Percentiles rank a stretch among this genome's conserved stretches.
These are phyloP conservation scores for Spraguea lophii DNA, from an alignment of 371 early-diverging fungal genomes.

Conservation along the genomic window DNA sequence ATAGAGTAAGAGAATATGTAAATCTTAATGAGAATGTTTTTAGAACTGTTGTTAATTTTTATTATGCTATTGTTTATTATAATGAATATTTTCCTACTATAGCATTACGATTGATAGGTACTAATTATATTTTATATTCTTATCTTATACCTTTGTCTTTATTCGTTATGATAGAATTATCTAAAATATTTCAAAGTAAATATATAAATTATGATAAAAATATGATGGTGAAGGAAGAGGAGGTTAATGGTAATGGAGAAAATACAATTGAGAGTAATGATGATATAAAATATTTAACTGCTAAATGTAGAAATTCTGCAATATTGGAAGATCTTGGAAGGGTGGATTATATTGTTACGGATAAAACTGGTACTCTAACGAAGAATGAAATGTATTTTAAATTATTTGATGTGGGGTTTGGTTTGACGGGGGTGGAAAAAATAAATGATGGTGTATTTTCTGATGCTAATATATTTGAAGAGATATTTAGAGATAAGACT, in stretches of 20 bases:
- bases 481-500: background rate
- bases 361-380: constrained; percentile 94
- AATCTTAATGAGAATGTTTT: background rate
- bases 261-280: constrained; percentile 49
- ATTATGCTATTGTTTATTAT: no score
- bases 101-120: constrained; percentile 25
- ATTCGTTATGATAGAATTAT: constrained; percentile 67
- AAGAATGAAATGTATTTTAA: constrained; percentile 80
- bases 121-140: constrained; percentile 44
- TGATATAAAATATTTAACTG: constrained; percentile 58
- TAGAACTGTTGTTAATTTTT: background rate
- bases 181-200: constrained; percentile 50
- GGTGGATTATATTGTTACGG: constrained; percentile 74
- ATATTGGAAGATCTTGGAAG: constrained; percentile 79
- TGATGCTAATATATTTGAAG: background rate
- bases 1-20: no score
- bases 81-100: background rate
- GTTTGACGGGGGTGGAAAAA: constrained; percentile 34
- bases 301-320: constrained; percentile 61
- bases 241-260: no score
- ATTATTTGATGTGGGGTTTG: constrained; percentile 53
- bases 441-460: background rate
- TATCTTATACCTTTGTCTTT: constrained; percentile 74
- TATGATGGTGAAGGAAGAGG: constrained; percentile 9
- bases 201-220: constrained; percentile 50